Base-by-base conservation (phyloP, 2,329 filamentous ascomycete genomes). In the Monosporascus sp. region DNA sequence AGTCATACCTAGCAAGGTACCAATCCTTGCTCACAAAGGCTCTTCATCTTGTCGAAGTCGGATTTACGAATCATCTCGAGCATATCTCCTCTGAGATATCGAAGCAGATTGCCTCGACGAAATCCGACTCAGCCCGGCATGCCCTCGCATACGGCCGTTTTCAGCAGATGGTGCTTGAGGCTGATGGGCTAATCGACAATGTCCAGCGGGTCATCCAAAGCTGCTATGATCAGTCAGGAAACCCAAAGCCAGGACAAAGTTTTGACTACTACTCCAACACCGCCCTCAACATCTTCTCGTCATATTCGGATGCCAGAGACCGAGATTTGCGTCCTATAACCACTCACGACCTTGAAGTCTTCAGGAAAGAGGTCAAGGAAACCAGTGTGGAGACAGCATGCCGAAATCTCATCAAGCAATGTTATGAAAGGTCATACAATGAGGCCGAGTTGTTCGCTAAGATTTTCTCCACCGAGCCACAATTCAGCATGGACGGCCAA, bases 1-100 rank as follows among this genome's bases (percentile, higher is more conserved):
- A 91, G 57, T 85, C 88, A 2, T 97, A 97, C 68, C 82, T 92
- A 44, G 91, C 93, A 7, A 84, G 91, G 55, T 97, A 97, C 69
- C 85, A 89, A 55, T 79, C 94, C 0, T 79, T 97, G 14, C 80
- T 97, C 15, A 83, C 82, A 28, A 85, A 85, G 60, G 80, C 83
- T 0, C 72, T 87, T 9, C 82, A 85, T 61, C 71, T 86, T 14
- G 73, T 86, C 6, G 82, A 84, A 56, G 77, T 82, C 26, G 80
- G 77, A 26, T 81, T 82, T 64, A 78, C 72, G 8, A 73, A 69
- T 26, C 76, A 75, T 9, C 68, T 82, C 24, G 78, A 83, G 51
- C 78, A 73, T 52, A 73, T 80, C 5, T 81, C 80, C 0, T 65
- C 73, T 2, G 81, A 84, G n/a, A 73, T 84, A 45, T 73, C 77